phyloP scores from a whole-genome alignment of 1,284 basidiomycete genomes.

The Cryptococcus sp. region DNA sequence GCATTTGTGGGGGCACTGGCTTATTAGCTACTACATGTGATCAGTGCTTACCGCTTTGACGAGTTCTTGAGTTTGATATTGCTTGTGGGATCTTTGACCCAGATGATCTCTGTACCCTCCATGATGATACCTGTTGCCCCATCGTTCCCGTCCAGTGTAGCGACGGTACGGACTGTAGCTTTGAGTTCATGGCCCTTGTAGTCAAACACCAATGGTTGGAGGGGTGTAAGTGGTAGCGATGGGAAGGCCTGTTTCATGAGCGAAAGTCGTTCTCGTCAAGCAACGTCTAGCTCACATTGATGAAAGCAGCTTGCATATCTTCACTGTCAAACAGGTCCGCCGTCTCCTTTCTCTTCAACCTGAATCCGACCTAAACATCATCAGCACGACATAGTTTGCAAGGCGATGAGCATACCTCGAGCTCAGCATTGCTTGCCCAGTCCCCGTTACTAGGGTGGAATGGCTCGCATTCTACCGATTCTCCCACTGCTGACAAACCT shows the following conservation, averaged over 20 bases:
- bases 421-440: slow-evolving; percentile 70
- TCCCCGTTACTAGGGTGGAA: slow-evolving; percentile 60
- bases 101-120: slow-evolving; percentile 83
- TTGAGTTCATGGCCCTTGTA: slow-evolving; percentile 84
- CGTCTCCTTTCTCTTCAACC: slow-evolving; percentile 61
- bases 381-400: not conserved
- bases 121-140: slow-evolving; percentile 73
- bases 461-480: slow-evolving; percentile 65
- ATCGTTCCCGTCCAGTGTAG: slow-evolving; percentile 52
- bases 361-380: slow-evolving; percentile 58
- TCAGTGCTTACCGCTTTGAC: slow-evolving; percentile 66
- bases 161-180: slow-evolving; percentile 64
- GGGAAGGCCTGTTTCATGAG: slow-evolving; percentile 59
- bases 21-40: not conserved
- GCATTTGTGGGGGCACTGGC: slow-evolving; percentile 82
- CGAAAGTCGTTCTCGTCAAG: no score
- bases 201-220: slow-evolving; percentile 80
- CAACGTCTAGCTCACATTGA: slow-evolving; percentile 55
- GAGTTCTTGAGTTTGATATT: slow-evolving; percentile 88
- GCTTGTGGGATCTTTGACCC: slow-evolving; percentile 77
- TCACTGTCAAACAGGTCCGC: slow-evolving; percentile 73
- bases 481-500: slow-evolving; percentile 70
- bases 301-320: slow-evolving; percentile 72
- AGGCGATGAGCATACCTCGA: slow-evolving; percentile 58
- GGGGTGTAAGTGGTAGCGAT: slow-evolving; percentile 54